Evolutionary conservation across 768 basidiomycete species (phyloP).

Genomic region (Termitomyces titanicus): DNA sequence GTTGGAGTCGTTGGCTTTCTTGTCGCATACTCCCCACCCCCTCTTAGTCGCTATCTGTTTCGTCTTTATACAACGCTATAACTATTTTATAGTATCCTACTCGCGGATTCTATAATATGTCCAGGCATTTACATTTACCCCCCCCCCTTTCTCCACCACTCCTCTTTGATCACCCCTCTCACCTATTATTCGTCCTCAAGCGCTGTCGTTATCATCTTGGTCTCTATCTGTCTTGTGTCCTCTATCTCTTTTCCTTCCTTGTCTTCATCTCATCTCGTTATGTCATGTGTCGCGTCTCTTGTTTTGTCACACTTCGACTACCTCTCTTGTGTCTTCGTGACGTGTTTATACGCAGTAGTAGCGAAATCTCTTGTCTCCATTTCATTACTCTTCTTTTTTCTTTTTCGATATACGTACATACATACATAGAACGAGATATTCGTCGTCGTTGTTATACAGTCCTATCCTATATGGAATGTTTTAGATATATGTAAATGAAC

Average conservation of each 20-base stretch:
- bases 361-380: not conserved
- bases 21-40: constrained; percentile 13
- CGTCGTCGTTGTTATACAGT: not conserved
- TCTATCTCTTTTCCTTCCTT: constrained; percentile 7
- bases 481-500: too few relatives aligned
- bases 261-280: constrained; percentile 8
- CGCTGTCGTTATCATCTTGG: constrained; percentile 14
- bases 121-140: constrained; percentile 3
- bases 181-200: constrained; percentile 1
- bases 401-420: too few relatives aligned
- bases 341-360: not conserved
- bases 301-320: constrained; percentile 11
- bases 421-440: not conserved
- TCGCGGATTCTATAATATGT: constrained; percentile 11
- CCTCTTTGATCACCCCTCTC: too few relatives aligned
- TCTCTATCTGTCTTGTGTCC: constrained; percentile 11
- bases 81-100: constrained; percentile 13
- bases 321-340: not conserved
- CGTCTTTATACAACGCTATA: constrained; percentile 4
- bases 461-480: not conserved
- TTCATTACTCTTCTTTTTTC: not conserved
- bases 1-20: constrained; percentile 20
- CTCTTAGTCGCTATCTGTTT: constrained; percentile 15
- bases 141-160: not conserved
- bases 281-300: constrained; percentile 11